Conservation (phyloP, 2,329 filamentous ascomycete genomes). For the Epicoccum nigrum region DNA sequence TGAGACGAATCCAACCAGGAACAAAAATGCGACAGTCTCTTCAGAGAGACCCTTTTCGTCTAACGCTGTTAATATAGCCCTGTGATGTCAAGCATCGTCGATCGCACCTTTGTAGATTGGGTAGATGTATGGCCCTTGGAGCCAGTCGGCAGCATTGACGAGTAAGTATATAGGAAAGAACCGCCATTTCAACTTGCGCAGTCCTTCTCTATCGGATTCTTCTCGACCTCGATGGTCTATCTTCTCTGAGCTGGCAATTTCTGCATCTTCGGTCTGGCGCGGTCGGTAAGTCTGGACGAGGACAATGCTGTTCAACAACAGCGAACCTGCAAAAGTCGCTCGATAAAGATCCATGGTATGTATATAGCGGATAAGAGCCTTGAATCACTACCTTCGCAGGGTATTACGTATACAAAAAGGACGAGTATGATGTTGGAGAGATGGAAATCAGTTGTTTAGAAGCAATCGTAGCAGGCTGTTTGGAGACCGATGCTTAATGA, state of each 20-base stretch:
- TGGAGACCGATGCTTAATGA: neutral
- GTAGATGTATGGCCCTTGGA: conserved; percentile 59
- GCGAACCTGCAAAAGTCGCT: conserved; percentile 35
- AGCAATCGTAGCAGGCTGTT: neutral
- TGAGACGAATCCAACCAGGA: conserved; percentile 55
- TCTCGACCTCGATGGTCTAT: conserved; percentile 31
- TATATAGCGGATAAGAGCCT: neutral
- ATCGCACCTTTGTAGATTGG: conserved; percentile 56
- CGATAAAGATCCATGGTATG: conserved; percentile 41
- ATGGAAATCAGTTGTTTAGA: neutral
- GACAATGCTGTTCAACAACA: conserved; percentile 36
- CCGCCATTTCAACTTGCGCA: conserved; percentile 48
- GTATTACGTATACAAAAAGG: neutral
- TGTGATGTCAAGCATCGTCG: neutral
- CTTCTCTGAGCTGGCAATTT: conserved; percentile 24
- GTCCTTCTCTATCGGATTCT: conserved; percentile 35
- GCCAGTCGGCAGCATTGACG: conserved; percentile 55
- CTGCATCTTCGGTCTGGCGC: conserved; percentile 15
- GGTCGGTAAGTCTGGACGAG: conserved; percentile 37
- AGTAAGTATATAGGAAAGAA: conserved; percentile 55
- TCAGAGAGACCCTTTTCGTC: conserved; percentile 56
- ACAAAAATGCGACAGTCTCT: conserved; percentile 49
- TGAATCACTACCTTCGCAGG: neutral
- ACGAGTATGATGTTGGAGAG: neutral
- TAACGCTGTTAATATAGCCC: conserved; percentile 18